Percentiles rank a stretch among this genome's conserved stretches.
Conservation (phyloP, 805 yeast genomes). For the Nakazawaea molendinolei region DNA sequence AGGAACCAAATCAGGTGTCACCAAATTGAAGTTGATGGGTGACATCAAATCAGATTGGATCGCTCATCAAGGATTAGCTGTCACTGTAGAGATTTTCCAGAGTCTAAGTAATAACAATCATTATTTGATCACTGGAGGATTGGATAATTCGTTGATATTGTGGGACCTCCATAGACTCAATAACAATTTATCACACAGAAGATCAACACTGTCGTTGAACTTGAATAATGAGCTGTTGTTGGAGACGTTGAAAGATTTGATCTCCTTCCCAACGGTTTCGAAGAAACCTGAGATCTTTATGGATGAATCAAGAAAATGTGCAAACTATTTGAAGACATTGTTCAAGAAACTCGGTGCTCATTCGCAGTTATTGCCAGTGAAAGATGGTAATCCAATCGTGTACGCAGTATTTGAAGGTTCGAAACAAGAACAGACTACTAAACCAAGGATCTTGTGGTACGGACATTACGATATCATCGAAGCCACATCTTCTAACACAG, state of each 20-base stretch:
- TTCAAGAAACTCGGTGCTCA: constrained; percentile 65
- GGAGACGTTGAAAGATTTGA: constrained; percentile 50
- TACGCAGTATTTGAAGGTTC: constrained; percentile 62
- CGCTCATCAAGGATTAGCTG: constrained; percentile 48
- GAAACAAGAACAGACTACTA: constrained; percentile 10
- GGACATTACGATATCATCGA: constrained; percentile 96
- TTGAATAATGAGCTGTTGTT: constrained; percentile 53
- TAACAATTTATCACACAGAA: constrained; percentile 9
- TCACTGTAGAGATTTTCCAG: constrained; percentile 47
- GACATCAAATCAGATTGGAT: constrained; percentile 40
- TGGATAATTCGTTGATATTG: constrained; percentile 57
- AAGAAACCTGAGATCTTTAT: constrained; percentile 60
- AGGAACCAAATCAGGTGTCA: constrained; percentile 46
- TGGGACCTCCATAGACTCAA: constrained; percentile 50
- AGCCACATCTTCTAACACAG: constrained; percentile 42
- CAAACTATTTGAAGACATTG: constrained; percentile 59
- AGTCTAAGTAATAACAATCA: constrained; percentile 26
- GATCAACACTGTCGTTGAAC: constrained; percentile 9
- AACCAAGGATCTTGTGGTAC: constrained; percentile 68
- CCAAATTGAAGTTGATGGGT: constrained; percentile 44
- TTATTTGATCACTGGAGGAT: constrained; percentile 61
- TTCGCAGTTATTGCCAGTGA: constrained; percentile 64
- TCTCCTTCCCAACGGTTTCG: constrained; percentile 73
- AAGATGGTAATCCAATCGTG: constrained; percentile 80
- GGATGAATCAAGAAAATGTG: constrained; percentile 83